Evolutionary conservation across 257 asterid genomes (phyloP).

Genomic region (Cynanchum wilfordii): DNA sequence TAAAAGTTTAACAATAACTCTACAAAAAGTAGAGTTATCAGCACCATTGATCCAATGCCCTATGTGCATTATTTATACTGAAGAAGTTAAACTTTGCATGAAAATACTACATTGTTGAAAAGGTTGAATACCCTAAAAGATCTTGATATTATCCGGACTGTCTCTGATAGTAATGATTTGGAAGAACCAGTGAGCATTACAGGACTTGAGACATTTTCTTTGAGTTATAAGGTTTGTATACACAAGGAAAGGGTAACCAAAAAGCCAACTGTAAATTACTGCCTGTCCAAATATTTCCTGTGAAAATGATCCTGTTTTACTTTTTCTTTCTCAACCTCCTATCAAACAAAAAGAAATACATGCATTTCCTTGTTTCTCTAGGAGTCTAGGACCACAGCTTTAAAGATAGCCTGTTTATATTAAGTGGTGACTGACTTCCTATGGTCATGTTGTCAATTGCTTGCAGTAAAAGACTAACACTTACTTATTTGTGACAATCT

Average conservation of each 20-base stretch:
- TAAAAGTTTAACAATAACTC: no score
- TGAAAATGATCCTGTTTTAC: background rate
- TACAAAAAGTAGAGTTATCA: no score
- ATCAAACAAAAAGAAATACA: background rate
- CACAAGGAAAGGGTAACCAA: no score
- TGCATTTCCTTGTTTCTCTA: background rate
- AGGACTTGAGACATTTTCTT: slow-evolving; percentile 93
- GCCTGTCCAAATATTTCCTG: background rate
- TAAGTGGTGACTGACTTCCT: background rate
- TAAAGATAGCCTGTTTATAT: background rate
- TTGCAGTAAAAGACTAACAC: background rate
- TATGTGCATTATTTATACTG: slow-evolving; percentile 4
- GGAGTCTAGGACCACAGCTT: background rate
- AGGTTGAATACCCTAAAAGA: slow-evolving; percentile 82
- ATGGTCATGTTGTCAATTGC: background rate
- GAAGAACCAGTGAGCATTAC: slow-evolving; percentile 88
- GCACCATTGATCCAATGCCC: no score
- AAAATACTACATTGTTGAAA: slow-evolving; percentile 76
- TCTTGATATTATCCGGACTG: slow-evolving; percentile 58
- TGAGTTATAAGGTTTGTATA: slow-evolving; percentile 75
- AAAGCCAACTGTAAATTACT: no score
- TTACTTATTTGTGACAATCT: background rate
- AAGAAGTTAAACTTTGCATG: slow-evolving; percentile 39
- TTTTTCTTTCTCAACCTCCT: background rate
- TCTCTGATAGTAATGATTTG: slow-evolving; percentile 48